Evolutionary conservation across 2,329 filamentous ascomycete genomes (phyloP), one percentile per base, ranked within the genome.

Genomic region (Colletotrichum graminicola): DNA sequence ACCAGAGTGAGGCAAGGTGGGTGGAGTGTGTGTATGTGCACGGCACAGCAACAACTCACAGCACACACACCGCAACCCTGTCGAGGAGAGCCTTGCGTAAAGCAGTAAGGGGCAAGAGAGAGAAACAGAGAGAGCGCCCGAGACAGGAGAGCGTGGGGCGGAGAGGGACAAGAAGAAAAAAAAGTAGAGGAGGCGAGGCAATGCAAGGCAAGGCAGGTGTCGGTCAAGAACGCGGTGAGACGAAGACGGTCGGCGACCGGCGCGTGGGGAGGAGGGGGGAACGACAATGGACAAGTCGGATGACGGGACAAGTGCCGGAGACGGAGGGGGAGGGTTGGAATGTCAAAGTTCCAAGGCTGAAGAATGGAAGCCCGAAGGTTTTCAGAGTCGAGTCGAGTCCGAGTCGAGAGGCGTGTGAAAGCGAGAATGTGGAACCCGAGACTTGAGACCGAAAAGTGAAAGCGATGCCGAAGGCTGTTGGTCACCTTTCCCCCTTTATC

Each of bases 171-270:
- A 7, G 14, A 41, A 39, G 10, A 11, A 39, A 39, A 39, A 54
- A 21, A 18, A 34, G 12, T 5, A 14, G 32, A 36, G n/a, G 11
- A 51, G 45, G n/a, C 59, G 45, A 36, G 59, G 32, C 14, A 23
- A 63, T 10, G 32, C 36, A 34, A 57, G 29, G 54, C 41, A 49
- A 64, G n/a, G 56, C 29, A 67, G 51, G 43, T 43, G 57, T 67
- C 57, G 63, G 57, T 62, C 63, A 67, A 62, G 18, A 71, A 62
- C 62, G 51, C 57, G 63, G 51, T 56, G 39, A 65, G 61, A 52
- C 64, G 61, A 39, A 11, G 36, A 62, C 45, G 34, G 49, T 49
- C 32, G 62, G 62, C 52, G 62, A 41, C 60, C 34, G 61, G 51
- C 43, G 45, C 36, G 5, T 61, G 43, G 47, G 61, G 47, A 12